Evolutionary conservation across 371 early-diverging fungal species (phyloP).

Genomic region (Apophysomyces sp.): DNA sequence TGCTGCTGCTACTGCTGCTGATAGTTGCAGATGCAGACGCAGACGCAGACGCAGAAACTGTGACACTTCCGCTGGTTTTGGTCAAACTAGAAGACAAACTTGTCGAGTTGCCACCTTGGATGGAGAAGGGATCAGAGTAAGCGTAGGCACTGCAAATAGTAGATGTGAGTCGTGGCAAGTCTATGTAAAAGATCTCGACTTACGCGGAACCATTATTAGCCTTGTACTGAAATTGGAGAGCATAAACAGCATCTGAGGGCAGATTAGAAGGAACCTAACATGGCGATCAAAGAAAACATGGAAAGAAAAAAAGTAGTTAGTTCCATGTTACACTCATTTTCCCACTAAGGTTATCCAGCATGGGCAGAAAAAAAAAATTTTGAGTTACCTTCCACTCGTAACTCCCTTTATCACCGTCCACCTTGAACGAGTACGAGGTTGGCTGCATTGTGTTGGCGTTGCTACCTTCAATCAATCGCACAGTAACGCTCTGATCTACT

Average conservation of each 20-base stretch:
- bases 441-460: constrained; percentile 3
- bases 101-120: not conserved
- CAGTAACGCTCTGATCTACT: constrained; percentile 3
- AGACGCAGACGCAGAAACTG: not conserved
- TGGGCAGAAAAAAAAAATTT: not conserved
- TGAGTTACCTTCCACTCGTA: constrained; percentile 13
- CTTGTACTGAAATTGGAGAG: constrained; percentile 11
- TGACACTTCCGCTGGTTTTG: too few species aligned
- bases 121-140: constrained; percentile 9
- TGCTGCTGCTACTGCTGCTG: not conserved
- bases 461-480: constrained; percentile 10
- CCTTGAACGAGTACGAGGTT: constrained; percentile 9
- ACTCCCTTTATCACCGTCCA: constrained; percentile 4
- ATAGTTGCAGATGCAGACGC: not conserved
- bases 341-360: not conserved
- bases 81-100: not conserved
- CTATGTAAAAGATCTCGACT: not conserved
- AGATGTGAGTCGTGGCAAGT: not conserved
- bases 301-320: not conserved
- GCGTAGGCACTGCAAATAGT: constrained; percentile 1
- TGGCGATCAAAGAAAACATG: not conserved
- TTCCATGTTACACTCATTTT: not conserved
- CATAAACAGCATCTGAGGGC: constrained; percentile 3
- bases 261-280: constrained; percentile 11
- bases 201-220: constrained; percentile 7